Evolutionary conservation across 2,329 filamentous ascomycete genomes (phyloP).

Genomic region (Didymella exigua): DNA sequence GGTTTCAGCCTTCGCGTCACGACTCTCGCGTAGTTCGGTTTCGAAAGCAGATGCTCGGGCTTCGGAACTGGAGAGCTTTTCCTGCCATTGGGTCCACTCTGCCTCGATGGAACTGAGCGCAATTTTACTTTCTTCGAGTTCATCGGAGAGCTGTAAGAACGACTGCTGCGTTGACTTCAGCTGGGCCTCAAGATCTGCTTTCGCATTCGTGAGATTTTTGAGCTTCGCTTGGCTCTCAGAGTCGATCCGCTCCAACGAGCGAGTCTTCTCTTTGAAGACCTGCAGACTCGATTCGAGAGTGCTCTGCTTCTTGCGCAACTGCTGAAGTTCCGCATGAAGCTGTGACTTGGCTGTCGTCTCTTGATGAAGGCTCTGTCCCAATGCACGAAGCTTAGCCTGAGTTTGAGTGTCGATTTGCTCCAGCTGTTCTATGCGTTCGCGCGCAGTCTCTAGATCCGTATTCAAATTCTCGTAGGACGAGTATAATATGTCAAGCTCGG

Average conservation of each 20-base stretch:
- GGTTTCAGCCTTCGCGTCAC: conserved; percentile 19
- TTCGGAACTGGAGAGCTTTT: conserved; percentile 30
- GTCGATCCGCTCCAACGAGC: conserved; percentile 26
- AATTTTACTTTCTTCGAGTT: conserved; percentile 26
- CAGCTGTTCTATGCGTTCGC: conserved; percentile 25
- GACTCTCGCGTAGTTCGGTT: conserved; percentile 26
- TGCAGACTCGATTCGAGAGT: conserved; percentile 25
- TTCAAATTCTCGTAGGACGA: conserved; percentile 23
- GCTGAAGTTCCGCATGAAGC: conserved; percentile 9
- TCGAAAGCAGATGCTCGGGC: conserved; percentile 23
- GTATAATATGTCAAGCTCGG: conserved; percentile 30
- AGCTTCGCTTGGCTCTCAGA: conserved; percentile 25
- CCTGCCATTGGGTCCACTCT: conserved; percentile 25
- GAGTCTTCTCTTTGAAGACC: conserved; percentile 20
- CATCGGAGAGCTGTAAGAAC: conserved; percentile 26
- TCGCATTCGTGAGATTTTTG: conserved; percentile 26
- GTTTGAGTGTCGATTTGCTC: conserved; percentile 26
- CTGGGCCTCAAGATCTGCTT: conserved; percentile 25
- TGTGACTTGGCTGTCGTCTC: conserved; percentile 16
- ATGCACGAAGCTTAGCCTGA: conserved; percentile 27
- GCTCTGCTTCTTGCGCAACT: conserved; percentile 12
- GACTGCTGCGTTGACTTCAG: conserved; percentile 28
- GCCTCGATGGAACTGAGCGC: conserved; percentile 34
- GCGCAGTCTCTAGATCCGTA: conserved; percentile 28
- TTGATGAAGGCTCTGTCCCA: conserved; percentile 19